Conservation (phyloP, 2,329 filamentous ascomycete species). For the Xylariaceae sp. region DNA sequence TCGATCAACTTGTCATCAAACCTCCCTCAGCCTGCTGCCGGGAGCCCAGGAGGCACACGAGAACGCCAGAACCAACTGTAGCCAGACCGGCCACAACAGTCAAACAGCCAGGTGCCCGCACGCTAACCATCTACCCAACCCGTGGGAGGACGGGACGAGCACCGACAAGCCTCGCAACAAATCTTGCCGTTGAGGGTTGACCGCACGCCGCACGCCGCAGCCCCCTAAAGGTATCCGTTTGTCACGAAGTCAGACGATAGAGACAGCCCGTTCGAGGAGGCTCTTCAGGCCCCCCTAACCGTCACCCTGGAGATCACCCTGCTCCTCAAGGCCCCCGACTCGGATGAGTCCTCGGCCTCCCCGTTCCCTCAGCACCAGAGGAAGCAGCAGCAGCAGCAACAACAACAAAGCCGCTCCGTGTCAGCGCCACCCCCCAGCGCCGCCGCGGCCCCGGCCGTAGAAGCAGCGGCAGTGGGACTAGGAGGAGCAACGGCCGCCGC, state of each 20-base stretch:
- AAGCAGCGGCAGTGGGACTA: slow-evolving; percentile 20
- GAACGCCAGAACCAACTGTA: too few relatives aligned
- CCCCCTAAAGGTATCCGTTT: slow-evolving; percentile 24
- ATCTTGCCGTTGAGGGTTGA: slow-evolving; percentile 7
- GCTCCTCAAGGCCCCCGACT: slow-evolving; percentile 70
- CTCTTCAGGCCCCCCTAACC: slow-evolving; percentile 32
- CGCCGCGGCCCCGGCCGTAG: slow-evolving; percentile 31
- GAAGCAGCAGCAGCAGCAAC: too few relatives aligned
- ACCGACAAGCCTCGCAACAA: background rate
- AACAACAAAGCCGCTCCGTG: slow-evolving; percentile 29
- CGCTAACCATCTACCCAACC: too few relatives aligned
- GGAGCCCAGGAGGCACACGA: too few relatives aligned
- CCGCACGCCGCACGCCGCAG: slow-evolving; percentile 11
- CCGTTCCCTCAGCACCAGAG: too few relatives aligned
- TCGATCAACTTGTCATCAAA: too few relatives aligned
- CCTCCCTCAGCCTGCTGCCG: too few relatives aligned
- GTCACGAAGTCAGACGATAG: too few relatives aligned
- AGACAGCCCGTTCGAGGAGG: too few relatives aligned
- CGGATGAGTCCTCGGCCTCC: slow-evolving; percentile 58
- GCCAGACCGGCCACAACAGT: too few relatives aligned
- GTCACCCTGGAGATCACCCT: slow-evolving; percentile 93
- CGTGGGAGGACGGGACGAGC: background rate
- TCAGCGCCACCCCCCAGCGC: slow-evolving; percentile 28
- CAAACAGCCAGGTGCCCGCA: too few relatives aligned
- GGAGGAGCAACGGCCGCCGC: too few relatives aligned